A percentile compares a stretch with the other conserved stretches of the same genome.
These are phyloP conservation scores for Pythium graminicola DNA, from an alignment of 352 stramenopile species.

Conservation along the genomic window DNA sequence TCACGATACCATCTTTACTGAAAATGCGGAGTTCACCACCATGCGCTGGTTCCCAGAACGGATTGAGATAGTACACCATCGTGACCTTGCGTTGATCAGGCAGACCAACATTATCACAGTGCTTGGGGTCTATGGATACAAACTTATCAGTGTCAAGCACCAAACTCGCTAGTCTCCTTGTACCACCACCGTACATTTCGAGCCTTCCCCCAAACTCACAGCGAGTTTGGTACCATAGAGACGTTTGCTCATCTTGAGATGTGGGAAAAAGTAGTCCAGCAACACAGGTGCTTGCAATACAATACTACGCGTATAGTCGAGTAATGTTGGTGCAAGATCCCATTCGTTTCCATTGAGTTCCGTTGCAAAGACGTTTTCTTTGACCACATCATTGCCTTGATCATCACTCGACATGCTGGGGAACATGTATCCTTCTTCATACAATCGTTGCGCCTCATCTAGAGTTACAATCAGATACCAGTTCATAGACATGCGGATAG, in stretches of 20 bases:
- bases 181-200: conserved; percentile 38
- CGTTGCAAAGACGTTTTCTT: conserved; percentile 43
- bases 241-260: conserved; percentile 38
- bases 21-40: conserved; percentile 55
- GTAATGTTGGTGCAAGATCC: conserved; percentile 38
- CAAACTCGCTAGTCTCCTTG: no score
- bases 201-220: conserved; percentile 40
- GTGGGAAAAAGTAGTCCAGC: conserved; percentile 43
- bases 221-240: conserved; percentile 45
- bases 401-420: conserved; percentile 44
- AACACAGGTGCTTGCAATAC: conserved; percentile 38
- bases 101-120: conserved; percentile 44
- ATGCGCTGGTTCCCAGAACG: conserved; percentile 41
- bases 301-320: conserved; percentile 49
- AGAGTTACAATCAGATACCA: not conserved
- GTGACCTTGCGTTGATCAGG: conserved; percentile 58
- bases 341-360: conserved; percentile 45
- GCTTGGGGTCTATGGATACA: conserved; percentile 48
- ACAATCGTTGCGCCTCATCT: conserved; percentile 39
- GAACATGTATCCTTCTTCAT: conserved; percentile 45
- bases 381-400: conserved; percentile 32
- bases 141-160: no score
- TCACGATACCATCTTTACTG: conserved; percentile 27
- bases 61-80: conserved; percentile 75
- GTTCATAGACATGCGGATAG: not conserved